Evolutionary conservation across 805 yeast species (phyloP), one percentile per base, ranked within the genome.

Genomic region (Diddensiella santjacobensis): DNA sequence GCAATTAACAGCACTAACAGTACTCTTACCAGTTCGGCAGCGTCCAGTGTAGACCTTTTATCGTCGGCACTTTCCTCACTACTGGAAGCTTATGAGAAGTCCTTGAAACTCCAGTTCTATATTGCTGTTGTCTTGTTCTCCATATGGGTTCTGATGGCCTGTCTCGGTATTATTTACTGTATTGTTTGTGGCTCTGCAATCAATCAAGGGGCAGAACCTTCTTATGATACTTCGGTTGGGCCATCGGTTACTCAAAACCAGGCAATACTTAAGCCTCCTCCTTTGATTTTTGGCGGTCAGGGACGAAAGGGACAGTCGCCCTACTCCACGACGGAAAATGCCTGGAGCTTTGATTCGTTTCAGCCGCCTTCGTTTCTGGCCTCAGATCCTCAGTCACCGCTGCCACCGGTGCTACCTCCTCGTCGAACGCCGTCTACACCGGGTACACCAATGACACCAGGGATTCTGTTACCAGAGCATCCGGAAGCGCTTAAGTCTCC

Each of bases 61-160:
- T 15, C 43, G n/a, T 29, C 44, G 8, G 10, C 40, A 3, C 11
- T 44, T 15, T 17, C 11, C 8, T 13, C 45, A 4, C 22, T 52
- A 6, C 31, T 54, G 13, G 29, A 23, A 2, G 37, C 38, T 5
- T 54, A 52, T 42, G 42, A 45, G 24, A 17, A 36, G 15, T 20
- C 45, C 8, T 35, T 54, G 11, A 30, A 36, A 17, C 26, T 52
- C 20, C 54, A 54, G 47, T 46, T 54, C 5, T 45, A 37, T 38
- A 42, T 50, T 3, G 44, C 55, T 4, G 15, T 26, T 35, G 48
- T 30, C 2, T 15, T 54, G 23, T 13, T 50, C 13, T 15, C 33
- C 2, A 20, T 43, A 22, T 53, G 55, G 57, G 26, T 52, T 18
- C 17, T 42, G 4, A 36, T 50, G 10, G 55, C 55, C 5, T 3